Percentiles rank a stretch among this genome's conserved stretches.
These are phyloP conservation scores for Hsuehochloa calcarea DNA, from an alignment of 176 grass and related monocot genomes.

Conservation along the genomic window DNA sequence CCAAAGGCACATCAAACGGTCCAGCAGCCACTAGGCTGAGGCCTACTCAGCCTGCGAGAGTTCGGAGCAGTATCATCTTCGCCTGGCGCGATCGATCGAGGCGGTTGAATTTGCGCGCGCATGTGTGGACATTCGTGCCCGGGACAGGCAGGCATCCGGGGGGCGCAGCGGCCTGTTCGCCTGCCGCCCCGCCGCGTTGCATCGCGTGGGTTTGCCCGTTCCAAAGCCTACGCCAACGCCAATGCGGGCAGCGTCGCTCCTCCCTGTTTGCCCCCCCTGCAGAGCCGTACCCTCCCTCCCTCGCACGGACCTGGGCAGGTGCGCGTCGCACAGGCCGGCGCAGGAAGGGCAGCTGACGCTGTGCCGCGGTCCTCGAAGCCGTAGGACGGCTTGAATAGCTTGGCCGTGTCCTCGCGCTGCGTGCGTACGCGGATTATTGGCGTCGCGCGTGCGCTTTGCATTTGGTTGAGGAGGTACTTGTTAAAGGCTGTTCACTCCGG, in stretches of 20 bases:
- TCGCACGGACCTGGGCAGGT: constrained; percentile 3
- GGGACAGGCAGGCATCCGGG: no score
- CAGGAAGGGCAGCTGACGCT: neutral
- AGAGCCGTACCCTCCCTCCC: neutral
- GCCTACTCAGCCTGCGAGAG: no score
- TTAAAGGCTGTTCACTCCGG: no score
- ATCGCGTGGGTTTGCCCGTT: neutral
- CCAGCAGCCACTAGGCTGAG: no score
- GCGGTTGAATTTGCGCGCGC: no score
- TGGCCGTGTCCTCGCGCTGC: neutral
- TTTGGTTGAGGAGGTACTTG: no score
- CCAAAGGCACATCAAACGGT: no score
- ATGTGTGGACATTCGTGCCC: no score
- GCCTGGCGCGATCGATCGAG: no score
- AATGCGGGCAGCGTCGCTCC: neutral
- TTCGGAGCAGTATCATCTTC: no score
- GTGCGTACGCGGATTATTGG: neutral
- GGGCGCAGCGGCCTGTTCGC: no score
- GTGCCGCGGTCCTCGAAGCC: neutral
- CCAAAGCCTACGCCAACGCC: neutral
- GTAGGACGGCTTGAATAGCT: neutral
- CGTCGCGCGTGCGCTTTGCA: neutral
- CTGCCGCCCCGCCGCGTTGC: no score
- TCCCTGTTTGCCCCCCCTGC: neutral
- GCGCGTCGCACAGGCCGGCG: neutral